These are phyloP conservation scores for Rossbeevera mucosa DNA, from an alignment of 768 basidiomycete genomes.

Conservation along the genomic window DNA sequence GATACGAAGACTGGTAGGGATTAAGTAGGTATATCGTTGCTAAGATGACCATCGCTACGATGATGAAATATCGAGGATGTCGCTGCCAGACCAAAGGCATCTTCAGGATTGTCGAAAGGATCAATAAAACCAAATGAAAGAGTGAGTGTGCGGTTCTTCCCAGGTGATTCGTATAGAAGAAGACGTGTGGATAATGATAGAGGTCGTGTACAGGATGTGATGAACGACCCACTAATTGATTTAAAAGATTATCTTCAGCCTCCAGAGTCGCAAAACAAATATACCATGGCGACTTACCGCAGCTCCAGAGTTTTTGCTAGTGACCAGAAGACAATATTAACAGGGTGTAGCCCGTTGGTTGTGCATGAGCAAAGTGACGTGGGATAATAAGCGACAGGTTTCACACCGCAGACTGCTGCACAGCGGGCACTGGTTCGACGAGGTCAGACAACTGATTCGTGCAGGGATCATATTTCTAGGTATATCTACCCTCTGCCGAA, in stretches of 20 bases:
- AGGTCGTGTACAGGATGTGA: conserved; percentile 10
- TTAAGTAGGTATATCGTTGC: conserved; percentile 47
- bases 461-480: not conserved
- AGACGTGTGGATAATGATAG: conserved; percentile 12
- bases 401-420: not conserved
- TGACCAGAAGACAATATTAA: conserved; percentile 5
- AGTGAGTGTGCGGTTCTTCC: conserved; percentile 3
- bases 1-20: conserved; percentile 30
- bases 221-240: not conserved
- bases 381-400: conserved; percentile 2
- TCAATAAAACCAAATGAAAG: conserved; percentile 2
- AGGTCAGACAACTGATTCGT: not conserved
- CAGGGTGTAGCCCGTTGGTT: conserved; percentile 1
- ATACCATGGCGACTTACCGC: conserved; percentile 13
- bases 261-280: not conserved
- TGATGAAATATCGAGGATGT: conserved; percentile 51
- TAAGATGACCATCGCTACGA: conserved; percentile 39
- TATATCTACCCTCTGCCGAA: not conserved
- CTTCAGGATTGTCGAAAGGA: conserved; percentile 4
- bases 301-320: conserved; percentile 2
- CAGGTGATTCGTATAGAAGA: conserved; percentile 6
- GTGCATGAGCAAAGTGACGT: conserved; percentile 24
- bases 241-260: not conserved
- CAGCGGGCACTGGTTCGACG: not conserved
- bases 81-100: conserved; percentile 36